These are phyloP conservation scores for Salvia sclarea DNA, from an alignment of 305 asterid species.

Conservation along the genomic window DNA sequence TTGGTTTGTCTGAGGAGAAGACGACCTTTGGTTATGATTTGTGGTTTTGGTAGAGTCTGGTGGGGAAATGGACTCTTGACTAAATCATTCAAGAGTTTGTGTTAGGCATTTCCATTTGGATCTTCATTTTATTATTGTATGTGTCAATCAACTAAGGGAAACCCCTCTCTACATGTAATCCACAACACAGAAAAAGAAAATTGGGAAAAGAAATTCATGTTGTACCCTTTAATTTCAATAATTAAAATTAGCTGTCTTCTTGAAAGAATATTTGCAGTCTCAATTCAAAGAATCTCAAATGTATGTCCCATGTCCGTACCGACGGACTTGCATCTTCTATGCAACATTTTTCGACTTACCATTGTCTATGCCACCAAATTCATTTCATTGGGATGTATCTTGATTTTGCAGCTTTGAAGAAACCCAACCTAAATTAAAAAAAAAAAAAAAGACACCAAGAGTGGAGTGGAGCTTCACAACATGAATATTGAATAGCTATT, in stretches of 20 bases:
- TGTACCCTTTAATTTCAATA: not conserved
- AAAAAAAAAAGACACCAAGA: too few relatives aligned
- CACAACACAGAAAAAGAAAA: slow-evolving; percentile 16
- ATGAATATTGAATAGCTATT: too few relatives aligned
- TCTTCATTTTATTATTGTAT: not conserved
- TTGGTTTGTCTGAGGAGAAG: not conserved
- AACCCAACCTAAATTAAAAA: not conserved
- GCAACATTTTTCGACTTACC: not conserved
- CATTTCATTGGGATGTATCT: not conserved
- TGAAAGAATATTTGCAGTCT: slow-evolving; percentile 2
- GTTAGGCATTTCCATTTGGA: slow-evolving; percentile 10
- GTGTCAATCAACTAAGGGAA: not conserved
- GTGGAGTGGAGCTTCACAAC: too few relatives aligned
- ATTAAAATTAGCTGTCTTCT: slow-evolving; percentile 3
- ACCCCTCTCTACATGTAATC: slow-evolving; percentile 29
- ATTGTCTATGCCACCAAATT: not conserved
- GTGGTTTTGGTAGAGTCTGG: slow-evolving; percentile 4
- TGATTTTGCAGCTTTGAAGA: not conserved
- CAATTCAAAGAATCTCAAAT: slow-evolving; percentile 15
- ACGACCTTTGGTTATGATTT: not conserved
- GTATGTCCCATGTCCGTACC: not conserved
- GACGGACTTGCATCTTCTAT: not conserved
- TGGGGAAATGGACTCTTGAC: slow-evolving; percentile 24
- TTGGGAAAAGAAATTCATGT: not conserved
- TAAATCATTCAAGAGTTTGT: not conserved